phyloP scores from a whole-genome alignment of 202 grass and related monocot genomes.

The Zizania palustris region DNA sequence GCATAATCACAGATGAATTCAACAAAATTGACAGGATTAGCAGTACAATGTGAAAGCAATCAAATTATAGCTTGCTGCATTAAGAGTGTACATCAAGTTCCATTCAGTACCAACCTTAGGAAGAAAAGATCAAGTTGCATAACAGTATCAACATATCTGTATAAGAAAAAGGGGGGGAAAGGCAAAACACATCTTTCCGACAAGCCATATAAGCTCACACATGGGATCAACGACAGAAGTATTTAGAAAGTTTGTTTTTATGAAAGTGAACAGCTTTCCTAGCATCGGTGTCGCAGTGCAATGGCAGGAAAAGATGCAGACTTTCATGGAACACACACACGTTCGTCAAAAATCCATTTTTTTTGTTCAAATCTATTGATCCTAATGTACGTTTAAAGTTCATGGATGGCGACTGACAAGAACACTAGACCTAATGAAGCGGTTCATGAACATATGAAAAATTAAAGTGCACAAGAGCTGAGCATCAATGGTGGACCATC shows the following conservation, averaged over 20 bases:
- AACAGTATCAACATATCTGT: background rate
- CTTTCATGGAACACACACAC: conserved; percentile 15
- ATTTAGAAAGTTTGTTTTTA: background rate
- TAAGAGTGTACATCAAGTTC: background rate
- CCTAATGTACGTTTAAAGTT: conserved; percentile 4
- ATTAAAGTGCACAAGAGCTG: background rate
- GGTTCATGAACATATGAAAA: conserved; percentile 24
- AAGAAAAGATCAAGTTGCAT: background rate
- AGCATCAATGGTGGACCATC: background rate
- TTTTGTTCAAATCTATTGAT: background rate
- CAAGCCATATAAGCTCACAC: conserved; percentile 36
- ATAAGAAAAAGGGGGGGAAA: conserved; percentile 4
- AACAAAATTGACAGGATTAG: background rate
- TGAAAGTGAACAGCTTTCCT: background rate
- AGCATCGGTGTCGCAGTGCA: conserved; percentile 15
- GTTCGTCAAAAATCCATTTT: background rate
- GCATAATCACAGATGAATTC: background rate
- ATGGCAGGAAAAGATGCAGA: background rate
- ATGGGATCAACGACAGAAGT: background rate
- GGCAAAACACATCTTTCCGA: conserved; percentile 3
- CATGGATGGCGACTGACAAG: conserved; percentile 31
- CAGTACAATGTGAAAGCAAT: background rate
- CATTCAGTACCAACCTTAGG: background rate
- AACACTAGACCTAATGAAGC: conserved; percentile 42
- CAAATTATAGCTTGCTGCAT: background rate